These are phyloP conservation scores for Malassezia nana DNA, from an alignment of 1,284 basidiomycete species.

Conservation along the genomic window DNA sequence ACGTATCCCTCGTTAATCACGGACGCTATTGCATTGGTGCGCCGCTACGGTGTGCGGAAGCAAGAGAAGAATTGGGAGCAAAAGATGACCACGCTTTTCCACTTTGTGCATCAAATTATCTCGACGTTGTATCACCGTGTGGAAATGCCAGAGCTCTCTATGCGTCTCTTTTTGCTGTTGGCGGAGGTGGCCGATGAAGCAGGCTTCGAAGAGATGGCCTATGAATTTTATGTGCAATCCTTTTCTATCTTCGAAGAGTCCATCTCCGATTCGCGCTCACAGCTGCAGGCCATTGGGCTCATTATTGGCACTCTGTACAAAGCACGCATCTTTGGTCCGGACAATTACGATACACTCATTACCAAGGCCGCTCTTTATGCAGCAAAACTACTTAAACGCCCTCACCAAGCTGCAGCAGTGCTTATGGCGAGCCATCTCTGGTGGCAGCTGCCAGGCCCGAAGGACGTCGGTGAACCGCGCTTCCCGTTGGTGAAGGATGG, in stretches of 20 bases:
- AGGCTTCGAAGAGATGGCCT: constrained; percentile 43
- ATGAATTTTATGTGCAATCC: constrained; percentile 46
- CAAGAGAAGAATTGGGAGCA: constrained; percentile 32
- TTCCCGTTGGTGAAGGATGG: constrained; percentile 37
- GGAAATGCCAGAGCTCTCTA: constrained; percentile 41
- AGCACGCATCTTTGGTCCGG: constrained; percentile 36
- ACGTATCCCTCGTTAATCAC: constrained; percentile 43
- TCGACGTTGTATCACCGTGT: constrained; percentile 43
- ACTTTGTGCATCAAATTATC: constrained; percentile 46
- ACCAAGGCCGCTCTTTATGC: constrained; percentile 45
- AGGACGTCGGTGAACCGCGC: constrained; percentile 19
- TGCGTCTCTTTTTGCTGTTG: constrained; percentile 39
- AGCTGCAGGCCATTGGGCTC: constrained; percentile 40
- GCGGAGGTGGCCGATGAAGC: constrained; percentile 44
- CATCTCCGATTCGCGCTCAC: constrained; percentile 42
- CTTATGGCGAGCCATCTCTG: constrained; percentile 47
- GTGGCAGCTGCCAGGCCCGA: constrained; percentile 39
- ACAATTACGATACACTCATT: constrained; percentile 45
- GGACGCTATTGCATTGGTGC: constrained; percentile 37
- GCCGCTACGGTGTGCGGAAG: constrained; percentile 35
- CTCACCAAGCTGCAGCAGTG: constrained; percentile 46
- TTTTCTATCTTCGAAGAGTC: constrained; percentile 48
- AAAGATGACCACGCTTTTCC: constrained; percentile 43
- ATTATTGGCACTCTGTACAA: constrained; percentile 42
- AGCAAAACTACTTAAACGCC: constrained; percentile 46